Percentiles rank a stretch among this genome's conserved stretches.
phyloP scores from a whole-genome alignment of 2,329 filamentous ascomycete species.

The Monilinia fructigena region DNA sequence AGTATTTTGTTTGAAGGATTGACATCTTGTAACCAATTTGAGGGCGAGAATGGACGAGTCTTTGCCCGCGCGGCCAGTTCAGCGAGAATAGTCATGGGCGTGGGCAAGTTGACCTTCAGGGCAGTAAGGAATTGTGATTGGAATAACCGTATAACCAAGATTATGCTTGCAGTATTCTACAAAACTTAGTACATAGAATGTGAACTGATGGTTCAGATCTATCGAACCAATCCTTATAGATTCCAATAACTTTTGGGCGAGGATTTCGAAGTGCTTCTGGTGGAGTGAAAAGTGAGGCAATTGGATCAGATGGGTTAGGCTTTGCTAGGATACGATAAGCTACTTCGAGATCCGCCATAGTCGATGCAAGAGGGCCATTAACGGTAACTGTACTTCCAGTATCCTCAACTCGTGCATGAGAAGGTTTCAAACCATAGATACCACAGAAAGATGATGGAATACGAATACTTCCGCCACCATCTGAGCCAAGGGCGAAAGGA shows the following conservation, averaged over 20 bases:
- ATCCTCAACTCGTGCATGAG: slow-evolving; percentile 65
- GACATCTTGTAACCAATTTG: slow-evolving; percentile 53
- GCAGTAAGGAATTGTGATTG: slow-evolving; percentile 66
- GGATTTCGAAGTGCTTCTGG: slow-evolving; percentile 46
- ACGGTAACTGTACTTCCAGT: slow-evolving; percentile 59
- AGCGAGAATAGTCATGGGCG: slow-evolving; percentile 68
- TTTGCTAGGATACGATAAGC: slow-evolving; percentile 78
- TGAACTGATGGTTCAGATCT: slow-evolving; percentile 64
- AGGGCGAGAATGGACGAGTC: slow-evolving; percentile 14
- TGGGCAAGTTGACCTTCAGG: slow-evolving; percentile 74
- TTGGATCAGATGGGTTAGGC: slow-evolving; percentile 62
- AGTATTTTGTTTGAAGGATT: slow-evolving; percentile 69
- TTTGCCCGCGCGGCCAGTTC: slow-evolving; percentile 57
- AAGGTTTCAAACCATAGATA: slow-evolving; percentile 77
- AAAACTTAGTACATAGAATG: slow-evolving; percentile 59
- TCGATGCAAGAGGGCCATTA: slow-evolving; percentile 72
- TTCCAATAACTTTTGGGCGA: slow-evolving; percentile 62
- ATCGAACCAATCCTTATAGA: slow-evolving; percentile 68
- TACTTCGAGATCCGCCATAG: slow-evolving; percentile 72
- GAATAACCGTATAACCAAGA: slow-evolving; percentile 51
- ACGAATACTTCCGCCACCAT: slow-evolving; percentile 70
- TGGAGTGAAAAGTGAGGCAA: slow-evolving; percentile 60
- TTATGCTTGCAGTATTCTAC: slow-evolving; percentile 57
- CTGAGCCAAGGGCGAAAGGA: slow-evolving; percentile 76
- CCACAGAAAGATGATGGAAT: slow-evolving; percentile 40